phyloP scores from a whole-genome alignment of 441 rosid genomes.

The Croton setiger region DNA sequence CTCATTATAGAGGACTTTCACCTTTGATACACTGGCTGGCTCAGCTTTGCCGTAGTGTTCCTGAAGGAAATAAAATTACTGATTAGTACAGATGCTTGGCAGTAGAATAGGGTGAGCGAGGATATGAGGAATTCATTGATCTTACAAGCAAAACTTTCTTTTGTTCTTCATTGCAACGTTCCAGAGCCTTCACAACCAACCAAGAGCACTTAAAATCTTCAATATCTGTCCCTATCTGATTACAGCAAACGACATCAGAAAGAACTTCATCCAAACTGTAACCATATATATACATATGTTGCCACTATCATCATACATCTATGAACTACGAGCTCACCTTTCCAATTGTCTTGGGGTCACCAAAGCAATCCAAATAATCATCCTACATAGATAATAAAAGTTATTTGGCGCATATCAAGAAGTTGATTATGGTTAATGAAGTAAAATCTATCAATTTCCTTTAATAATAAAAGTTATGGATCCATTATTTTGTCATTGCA shows the following conservation, averaged over 20 bases:
- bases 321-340: conserved; percentile 46
- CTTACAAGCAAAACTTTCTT: conserved; percentile 67
- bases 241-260: conserved; percentile 5
- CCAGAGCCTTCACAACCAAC: conserved; percentile 82
- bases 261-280: conserved; percentile 5
- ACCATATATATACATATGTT: not conserved
- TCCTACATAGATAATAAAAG: conserved; percentile 42
- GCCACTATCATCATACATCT: not conserved
- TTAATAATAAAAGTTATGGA: no score
- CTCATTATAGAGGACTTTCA: conserved; percentile 67
- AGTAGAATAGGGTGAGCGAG: not conserved
- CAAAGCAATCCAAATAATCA: conserved; percentile 88
- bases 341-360: conserved; percentile 70
- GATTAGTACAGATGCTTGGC: conserved; percentile 18
- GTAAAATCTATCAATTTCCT: not conserved
- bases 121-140: not conserved
- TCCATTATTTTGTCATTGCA: not conserved
- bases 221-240: conserved; percentile 87
- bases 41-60: conserved; percentile 80
- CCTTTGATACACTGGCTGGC: conserved; percentile 54
- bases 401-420: not conserved
- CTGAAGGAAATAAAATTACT: conserved; percentile 30
- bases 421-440: not conserved
- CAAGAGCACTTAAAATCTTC: conserved; percentile 96
- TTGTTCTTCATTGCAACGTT: conserved; percentile 64